A percentile compares a stretch with the other conserved stretches of the same genome.
phyloP scores from a whole-genome alignment of 2,329 filamentous ascomycete genomes.

The Pyricularia pennisetigena region DNA sequence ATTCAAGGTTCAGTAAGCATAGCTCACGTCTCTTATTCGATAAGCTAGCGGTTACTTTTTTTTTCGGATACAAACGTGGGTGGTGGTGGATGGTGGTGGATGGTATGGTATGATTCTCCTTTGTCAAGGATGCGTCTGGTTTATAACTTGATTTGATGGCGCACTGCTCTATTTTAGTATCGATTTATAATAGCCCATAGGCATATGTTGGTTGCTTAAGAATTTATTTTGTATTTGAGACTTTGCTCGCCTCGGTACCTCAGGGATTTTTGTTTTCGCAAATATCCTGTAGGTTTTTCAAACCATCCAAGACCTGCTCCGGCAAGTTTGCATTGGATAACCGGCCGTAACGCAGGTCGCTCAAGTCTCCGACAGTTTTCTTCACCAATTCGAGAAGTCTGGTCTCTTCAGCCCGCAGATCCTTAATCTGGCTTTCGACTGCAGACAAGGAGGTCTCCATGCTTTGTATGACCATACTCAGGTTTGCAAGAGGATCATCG shows the following conservation, averaged over 20 bases:
- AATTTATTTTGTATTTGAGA: not conserved
- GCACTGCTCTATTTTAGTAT: not conserved
- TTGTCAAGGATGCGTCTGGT: not conserved
- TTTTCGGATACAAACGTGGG: not conserved
- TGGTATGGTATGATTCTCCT: not conserved
- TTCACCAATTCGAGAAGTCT: constrained; percentile 50
- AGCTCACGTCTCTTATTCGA: not conserved
- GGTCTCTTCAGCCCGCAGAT: constrained; percentile 55
- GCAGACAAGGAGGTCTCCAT: constrained; percentile 57
- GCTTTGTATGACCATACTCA: constrained; percentile 55
- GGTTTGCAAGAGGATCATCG: constrained; percentile 21
- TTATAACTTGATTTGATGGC: not conserved
- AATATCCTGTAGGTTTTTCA: constrained; percentile 52
- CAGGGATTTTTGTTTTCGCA: constrained; percentile 33
- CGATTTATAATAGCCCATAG: not conserved
- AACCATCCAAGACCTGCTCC: constrained; percentile 57
- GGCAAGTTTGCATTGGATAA: constrained; percentile 54
- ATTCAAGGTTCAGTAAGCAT: not conserved
- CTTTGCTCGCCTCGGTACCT: not conserved
- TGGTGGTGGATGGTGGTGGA: too few relatives aligned
- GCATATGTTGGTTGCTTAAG: not conserved
- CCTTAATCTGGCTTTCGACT: constrained; percentile 58
- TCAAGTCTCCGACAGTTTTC: constrained; percentile 61
- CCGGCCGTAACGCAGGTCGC: constrained; percentile 73
- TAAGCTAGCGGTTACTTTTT: not conserved